phyloP scores from a whole-genome alignment of 2,329 filamentous ascomycete species.

The Pseudocercospora cruenta region DNA sequence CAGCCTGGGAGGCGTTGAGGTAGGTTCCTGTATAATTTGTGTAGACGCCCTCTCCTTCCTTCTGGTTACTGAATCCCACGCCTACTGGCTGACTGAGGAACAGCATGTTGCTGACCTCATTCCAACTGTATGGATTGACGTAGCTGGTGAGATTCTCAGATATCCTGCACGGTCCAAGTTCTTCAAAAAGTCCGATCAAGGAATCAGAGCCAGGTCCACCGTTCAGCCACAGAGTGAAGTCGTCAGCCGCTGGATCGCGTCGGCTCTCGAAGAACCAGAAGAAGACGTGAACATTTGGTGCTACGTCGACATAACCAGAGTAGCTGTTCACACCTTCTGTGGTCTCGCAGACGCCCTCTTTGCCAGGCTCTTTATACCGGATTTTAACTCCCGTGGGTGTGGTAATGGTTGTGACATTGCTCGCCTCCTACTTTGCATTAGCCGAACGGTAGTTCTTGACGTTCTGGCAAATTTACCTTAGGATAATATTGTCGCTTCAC shows the following conservation, averaged over 20 bases:
- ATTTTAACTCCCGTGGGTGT: slow-evolving; percentile 42
- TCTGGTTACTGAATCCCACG: slow-evolving; percentile 59
- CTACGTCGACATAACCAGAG: slow-evolving; percentile 61
- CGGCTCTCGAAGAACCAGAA: slow-evolving; percentile 59
- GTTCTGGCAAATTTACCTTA: background rate
- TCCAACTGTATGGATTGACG: slow-evolving; percentile 62
- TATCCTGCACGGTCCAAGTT: slow-evolving; percentile 60
- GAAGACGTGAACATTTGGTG: slow-evolving; percentile 46
- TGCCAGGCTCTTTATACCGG: slow-evolving; percentile 42
- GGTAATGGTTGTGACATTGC: slow-evolving; percentile 47
- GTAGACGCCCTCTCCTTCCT: slow-evolving; percentile 26
- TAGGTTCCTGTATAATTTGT: slow-evolving; percentile 47
- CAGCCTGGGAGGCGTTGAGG: slow-evolving; percentile 43
- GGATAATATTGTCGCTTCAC: background rate
- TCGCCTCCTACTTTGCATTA: background rate
- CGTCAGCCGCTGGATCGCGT: slow-evolving; percentile 57
- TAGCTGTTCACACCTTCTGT: slow-evolving; percentile 61
- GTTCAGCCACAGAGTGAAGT: slow-evolving; percentile 62
- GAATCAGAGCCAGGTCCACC: slow-evolving; percentile 59
- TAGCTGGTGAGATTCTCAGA: slow-evolving; percentile 56
- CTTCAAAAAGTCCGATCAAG: slow-evolving; percentile 55
- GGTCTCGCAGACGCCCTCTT: slow-evolving; percentile 58
- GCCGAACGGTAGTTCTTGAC: background rate
- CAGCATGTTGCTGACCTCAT: slow-evolving; percentile 60
- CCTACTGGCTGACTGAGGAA: slow-evolving; percentile 68